phyloP scores from a whole-genome alignment of 2,329 filamentous ascomycete genomes.

The Colletotrichum liaoningense region DNA sequence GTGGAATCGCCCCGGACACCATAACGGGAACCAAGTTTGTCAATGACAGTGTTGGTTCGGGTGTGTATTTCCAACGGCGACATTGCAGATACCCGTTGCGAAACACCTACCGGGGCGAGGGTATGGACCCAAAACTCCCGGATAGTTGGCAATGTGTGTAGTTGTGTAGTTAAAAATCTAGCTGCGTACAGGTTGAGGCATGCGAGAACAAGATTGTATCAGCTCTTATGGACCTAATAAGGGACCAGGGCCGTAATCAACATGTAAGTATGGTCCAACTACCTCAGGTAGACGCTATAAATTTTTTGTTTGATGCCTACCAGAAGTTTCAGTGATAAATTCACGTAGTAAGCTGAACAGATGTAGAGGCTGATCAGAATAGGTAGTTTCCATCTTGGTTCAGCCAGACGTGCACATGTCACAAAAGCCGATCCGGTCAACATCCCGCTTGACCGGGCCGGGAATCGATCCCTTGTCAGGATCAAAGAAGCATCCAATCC shows the following conservation, averaged over 20 bases:
- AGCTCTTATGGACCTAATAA: no score
- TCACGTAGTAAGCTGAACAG: no score
- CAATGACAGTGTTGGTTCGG: constrained; percentile 30
- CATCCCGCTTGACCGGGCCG: background rate
- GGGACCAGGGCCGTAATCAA: no score
- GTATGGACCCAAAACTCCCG: background rate
- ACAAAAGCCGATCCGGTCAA: background rate
- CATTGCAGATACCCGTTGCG: constrained; percentile 29
- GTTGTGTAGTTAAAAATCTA: background rate
- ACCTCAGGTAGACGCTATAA: no score
- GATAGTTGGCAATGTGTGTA: constrained; percentile 19
- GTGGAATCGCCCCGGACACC: constrained; percentile 52
- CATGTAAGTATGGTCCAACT: no score
- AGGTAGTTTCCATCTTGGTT: background rate
- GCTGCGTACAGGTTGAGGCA: no score
- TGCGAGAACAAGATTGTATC: no score
- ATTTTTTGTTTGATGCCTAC: no score
- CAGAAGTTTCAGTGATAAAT: no score
- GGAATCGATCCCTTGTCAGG: background rate
- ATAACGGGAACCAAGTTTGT: constrained; percentile 49
- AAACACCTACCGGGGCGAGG: background rate
- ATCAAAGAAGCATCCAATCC: background rate
- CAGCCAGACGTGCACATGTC: background rate
- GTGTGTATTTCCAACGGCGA: constrained; percentile 20
- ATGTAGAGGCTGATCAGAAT: no score